Base-by-base conservation (phyloP, 1,284 basidiomycete genomes). In the Thelephora terrestris region DNA sequence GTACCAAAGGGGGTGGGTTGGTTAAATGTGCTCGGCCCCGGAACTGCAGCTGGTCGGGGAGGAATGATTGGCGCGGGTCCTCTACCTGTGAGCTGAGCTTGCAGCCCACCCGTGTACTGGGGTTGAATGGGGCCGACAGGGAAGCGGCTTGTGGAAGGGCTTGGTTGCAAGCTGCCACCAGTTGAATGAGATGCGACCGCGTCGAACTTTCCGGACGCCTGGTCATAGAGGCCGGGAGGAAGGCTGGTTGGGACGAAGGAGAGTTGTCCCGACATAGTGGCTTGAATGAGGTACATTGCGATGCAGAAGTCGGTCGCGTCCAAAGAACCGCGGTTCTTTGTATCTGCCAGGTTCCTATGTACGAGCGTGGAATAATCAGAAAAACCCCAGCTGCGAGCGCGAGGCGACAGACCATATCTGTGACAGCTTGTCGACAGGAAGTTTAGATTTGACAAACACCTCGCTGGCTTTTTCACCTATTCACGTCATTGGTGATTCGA, bases 251-350 rank as follows among this genome's bases (percentile, higher is more conserved):
- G 96, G 42, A 99, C 76, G 44, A 73, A 74, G 39, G 83, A 69
- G 50, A 92, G 70, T 47, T 85, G 76, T 47, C 82, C 81, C 45
- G 85, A 81, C 94, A 99, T 98, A 45, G 79, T 75, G 38, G 79
- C 84, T 66, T 97, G 94, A 57, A 98, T 95, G 60, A 94, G 78
- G 64, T 88, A 91, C 96, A 99, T 97, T 46, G 90, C 96, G 60
- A 99, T 83, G 54, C 88, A 86, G 62, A 99, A 99, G 67, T 99
- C 96, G 39, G 87, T 78, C 20, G 83, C 73, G 63, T 99, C 96
- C 51, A 99, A 79, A 3, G 78, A 73, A 37, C 96, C 96, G 51
- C 96, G 81, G 56, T 88, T 80, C 65, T 94, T 90, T 1, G 93
- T 95, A 66, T 99, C 96, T 17, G 95, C 90, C 32, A 99, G 78